These are phyloP conservation scores for Coemansia sp. DNA, from an alignment of 192 early-diverging fungal genomes.

Conservation along the genomic window DNA sequence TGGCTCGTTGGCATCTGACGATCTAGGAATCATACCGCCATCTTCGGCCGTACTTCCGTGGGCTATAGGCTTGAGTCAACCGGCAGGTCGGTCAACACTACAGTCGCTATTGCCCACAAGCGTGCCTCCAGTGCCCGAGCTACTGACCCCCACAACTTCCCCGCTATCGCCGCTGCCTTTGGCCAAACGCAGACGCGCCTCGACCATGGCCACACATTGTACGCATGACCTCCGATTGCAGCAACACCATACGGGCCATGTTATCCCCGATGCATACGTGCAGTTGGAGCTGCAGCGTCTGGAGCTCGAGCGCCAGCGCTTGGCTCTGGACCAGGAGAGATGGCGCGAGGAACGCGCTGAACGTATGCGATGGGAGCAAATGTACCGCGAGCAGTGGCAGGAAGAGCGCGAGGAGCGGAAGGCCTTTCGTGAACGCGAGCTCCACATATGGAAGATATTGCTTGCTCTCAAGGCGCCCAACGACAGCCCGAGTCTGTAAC, in stretches of 20 bases:
- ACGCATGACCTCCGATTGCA: background rate
- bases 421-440: slow-evolving; percentile 27
- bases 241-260: background rate
- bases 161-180: background rate
- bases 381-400: slow-evolving; percentile 39
- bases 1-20: background rate
- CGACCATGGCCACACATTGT: background rate
- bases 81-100: background rate
- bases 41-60: background rate
- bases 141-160: background rate
- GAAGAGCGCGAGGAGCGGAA: slow-evolving; percentile 33
- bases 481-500: background rate
- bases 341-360: slow-evolving; percentile 37
- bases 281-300: slow-evolving; percentile 22
- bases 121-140: background rate
- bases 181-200: slow-evolving; percentile 4
- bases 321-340: slow-evolving; percentile 28
- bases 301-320: slow-evolving; percentile 25
- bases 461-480: slow-evolving; percentile 1
- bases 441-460: slow-evolving; percentile 28
- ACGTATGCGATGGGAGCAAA: slow-evolving; percentile 31
- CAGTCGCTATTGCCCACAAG: background rate
- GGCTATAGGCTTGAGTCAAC: background rate
- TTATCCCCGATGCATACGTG: slow-evolving; percentile 24
- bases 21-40: background rate